Evolutionary conservation across 768 basidiomycete genomes (phyloP), one percentile per base, ranked within the genome.

Genomic region (Amanita muscaria): DNA sequence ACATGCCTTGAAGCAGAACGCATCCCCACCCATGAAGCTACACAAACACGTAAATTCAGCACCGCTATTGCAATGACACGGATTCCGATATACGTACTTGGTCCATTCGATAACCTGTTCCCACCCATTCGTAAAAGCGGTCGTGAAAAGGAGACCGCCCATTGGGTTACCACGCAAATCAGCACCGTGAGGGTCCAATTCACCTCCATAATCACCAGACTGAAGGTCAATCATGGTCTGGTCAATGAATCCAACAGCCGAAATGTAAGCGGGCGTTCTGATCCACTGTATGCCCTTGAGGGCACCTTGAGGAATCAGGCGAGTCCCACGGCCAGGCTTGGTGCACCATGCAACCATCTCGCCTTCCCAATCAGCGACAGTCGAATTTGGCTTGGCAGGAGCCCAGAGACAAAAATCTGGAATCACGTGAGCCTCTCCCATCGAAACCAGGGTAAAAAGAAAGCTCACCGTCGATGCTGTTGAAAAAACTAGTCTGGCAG

Each of bases 81-180:
- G 12, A 37, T 49, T 22, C 12, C 19, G 21, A 12, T 11, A 14
- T 22, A 61, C 77, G 22, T 51, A 81, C 80, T 75, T 73, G 61
- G 73, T 72, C 85, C 86, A 88, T 52, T 85, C 75, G 30, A 66
- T 62, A 25, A 80, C 70, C 54, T 89, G 87, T 7, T 60, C 54
- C 56, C 64, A 70, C 0, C 64, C 62, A 50, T 70, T 61, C 14
- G 68, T 62, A 54, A 70, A 80, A 9, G 64, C 71, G 48, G 65
- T 79, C 0, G 83, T 77, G 66, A 72, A 89, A 33, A 86, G 46
- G 21, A 88, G 59, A 39, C 77, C 83, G 50, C 87, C 87, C 21
- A 86, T 66, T 3, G 84, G 84, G 65, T 88, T 91, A n/a, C 88
- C 88, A 50, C 82, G 76, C 75, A 64, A 43, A 57, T 87, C 85